These are phyloP conservation scores for Yarrowia sp. DNA, from an alignment of 805 yeast genomes.

Conservation along the genomic window DNA sequence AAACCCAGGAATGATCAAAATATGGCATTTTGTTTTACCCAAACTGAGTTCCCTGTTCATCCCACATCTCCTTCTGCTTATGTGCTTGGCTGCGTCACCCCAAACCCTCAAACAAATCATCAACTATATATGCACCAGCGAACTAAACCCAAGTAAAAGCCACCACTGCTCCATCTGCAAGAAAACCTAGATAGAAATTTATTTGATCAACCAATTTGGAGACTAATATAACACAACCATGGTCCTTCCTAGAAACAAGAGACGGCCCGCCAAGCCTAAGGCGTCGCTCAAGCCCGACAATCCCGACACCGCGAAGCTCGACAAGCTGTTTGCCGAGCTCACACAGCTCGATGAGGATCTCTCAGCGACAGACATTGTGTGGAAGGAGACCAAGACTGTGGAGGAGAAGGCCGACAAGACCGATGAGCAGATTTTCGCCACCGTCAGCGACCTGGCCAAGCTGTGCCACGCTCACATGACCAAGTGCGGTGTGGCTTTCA, in stretches of 20 bases:
- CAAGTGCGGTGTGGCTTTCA: constrained; percentile 68
- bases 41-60: no score
- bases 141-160: not conserved
- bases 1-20: no score
- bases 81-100: no score
- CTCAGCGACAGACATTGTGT: not conserved
- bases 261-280: constrained; percentile 19
- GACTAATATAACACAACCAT: not conserved
- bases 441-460: constrained; percentile 56
- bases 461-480: constrained; percentile 74
- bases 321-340: constrained; percentile 10
- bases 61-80: no score
- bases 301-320: constrained; percentile 10
- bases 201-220: not conserved
- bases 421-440: constrained; percentile 47
- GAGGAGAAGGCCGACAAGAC: not conserved
- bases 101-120: no score
- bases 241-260: constrained; percentile 20
- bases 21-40: no score
- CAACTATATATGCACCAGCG: no score
- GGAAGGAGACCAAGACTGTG: constrained; percentile 17
- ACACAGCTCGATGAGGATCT: constrained; percentile 22
- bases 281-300: constrained; percentile 13
- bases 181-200: constrained; percentile 11
- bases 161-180: not conserved